These are phyloP conservation scores for Eleusine coracana DNA, from an alignment of 176 grass and related monocot species.

Conservation along the genomic window DNA sequence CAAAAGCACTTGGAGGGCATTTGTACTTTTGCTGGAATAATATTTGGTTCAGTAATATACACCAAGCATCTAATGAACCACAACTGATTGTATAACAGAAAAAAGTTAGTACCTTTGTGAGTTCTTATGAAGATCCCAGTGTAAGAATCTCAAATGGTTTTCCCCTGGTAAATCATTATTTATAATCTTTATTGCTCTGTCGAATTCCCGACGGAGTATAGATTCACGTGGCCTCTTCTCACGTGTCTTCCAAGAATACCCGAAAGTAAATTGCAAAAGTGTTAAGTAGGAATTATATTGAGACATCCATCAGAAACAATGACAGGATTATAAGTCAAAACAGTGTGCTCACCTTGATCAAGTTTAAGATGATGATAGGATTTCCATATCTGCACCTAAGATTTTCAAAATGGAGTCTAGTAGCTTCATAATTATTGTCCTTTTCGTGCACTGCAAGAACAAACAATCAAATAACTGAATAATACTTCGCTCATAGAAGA, in stretches of 20 bases:
- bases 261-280: slow-evolving; percentile 29
- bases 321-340: slow-evolving; percentile 23
- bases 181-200: slow-evolving; percentile 77
- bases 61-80: slow-evolving; percentile 28
- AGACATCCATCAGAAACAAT: slow-evolving; percentile 26
- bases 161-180: slow-evolving; percentile 69
- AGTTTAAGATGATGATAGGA: slow-evolving; percentile 95
- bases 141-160: slow-evolving; percentile 84
- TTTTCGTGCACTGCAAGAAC: slow-evolving; percentile 57
- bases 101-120: slow-evolving; percentile 66
- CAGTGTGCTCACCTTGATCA: slow-evolving; percentile 75
- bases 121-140: slow-evolving; percentile 97
- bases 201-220: slow-evolving; percentile 79
- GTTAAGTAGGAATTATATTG: slow-evolving; percentile 7
- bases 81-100: slow-evolving; percentile 14
- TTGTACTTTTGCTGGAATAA: slow-evolving; percentile 62
- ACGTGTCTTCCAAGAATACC: slow-evolving; percentile 51
- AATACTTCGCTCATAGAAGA: slow-evolving; percentile 12
- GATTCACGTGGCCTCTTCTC: slow-evolving; percentile 91
- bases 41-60: slow-evolving; percentile 41
- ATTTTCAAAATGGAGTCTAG: slow-evolving; percentile 93
- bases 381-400: slow-evolving; percentile 86
- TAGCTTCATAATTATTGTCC: slow-evolving; percentile 85
- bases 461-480: slow-evolving; percentile 19
- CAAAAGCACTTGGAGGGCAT: slow-evolving; percentile 73